Percentiles rank a stretch among this genome's conserved stretches.
phyloP scores from a whole-genome alignment of 1,284 basidiomycete genomes.

The Sporisorium reilianum region DNA sequence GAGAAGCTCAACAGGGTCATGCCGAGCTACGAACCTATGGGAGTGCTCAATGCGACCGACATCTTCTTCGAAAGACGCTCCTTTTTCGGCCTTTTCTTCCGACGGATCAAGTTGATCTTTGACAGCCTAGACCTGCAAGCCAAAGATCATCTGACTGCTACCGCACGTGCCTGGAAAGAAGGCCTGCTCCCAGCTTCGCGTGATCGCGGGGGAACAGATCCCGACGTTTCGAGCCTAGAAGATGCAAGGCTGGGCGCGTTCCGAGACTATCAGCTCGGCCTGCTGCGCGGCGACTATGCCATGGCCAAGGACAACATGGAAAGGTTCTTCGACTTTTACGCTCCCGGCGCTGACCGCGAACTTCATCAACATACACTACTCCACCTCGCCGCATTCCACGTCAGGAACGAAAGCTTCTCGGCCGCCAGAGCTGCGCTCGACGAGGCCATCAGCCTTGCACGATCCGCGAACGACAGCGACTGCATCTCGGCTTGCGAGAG shows the following conservation, averaged over 20 bases:
- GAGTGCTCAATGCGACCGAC: slow-evolving; percentile 35
- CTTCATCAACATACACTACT: slow-evolving; percentile 51
- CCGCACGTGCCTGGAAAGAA: slow-evolving; percentile 38
- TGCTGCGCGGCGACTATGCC: slow-evolving; percentile 42
- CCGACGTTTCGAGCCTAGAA: background rate
- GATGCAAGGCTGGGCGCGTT: slow-evolving; percentile 38
- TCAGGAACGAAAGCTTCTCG: slow-evolving; percentile 31
- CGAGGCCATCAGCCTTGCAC: slow-evolving; percentile 47
- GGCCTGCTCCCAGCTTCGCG: background rate
- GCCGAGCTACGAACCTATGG: slow-evolving; percentile 43
- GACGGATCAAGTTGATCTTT: slow-evolving; percentile 42
- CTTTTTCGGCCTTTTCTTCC: slow-evolving; percentile 52
- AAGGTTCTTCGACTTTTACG: slow-evolving; percentile 49
- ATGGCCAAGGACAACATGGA: slow-evolving; percentile 52
- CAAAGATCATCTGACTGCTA: slow-evolving; percentile 21
- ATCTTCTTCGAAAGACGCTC: slow-evolving; percentile 49
- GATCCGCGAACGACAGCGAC: slow-evolving; percentile 45
- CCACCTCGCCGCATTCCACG: slow-evolving; percentile 44
- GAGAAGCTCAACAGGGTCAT: slow-evolving; percentile 47
- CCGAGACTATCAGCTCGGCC: slow-evolving; percentile 40
- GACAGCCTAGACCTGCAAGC: slow-evolving; percentile 51
- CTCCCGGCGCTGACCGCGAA: slow-evolving; percentile 52
- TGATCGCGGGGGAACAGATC: background rate
- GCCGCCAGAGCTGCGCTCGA: slow-evolving; percentile 45
- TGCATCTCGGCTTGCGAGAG: slow-evolving; percentile 50